Base-by-base conservation (phyloP, 495 filamentous ascomycete genomes). In the Neurospora terricola region DNA sequence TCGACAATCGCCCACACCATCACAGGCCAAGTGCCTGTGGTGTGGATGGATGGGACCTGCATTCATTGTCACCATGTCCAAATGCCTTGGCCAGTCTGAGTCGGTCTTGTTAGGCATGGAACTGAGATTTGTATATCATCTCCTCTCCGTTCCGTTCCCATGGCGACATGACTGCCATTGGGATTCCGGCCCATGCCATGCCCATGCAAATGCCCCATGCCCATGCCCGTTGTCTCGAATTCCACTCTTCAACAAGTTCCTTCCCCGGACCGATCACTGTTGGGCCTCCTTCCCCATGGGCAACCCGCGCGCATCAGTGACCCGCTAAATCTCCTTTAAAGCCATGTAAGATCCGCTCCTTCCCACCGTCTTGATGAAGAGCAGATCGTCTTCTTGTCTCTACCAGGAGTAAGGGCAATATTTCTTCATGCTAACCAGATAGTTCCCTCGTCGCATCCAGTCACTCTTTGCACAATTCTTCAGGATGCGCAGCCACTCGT, bases 401-500 rank as follows among this genome's bases (percentile, higher is more conserved):
- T 27, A 59, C 21, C 21, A 27, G 48, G 48, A 59, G 21, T 12
- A 70, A 70, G 72, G 38, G 42, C 69, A 68, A 54, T 69, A 11
- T 72, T 37, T 45, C 70, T 71, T 74, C 70, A 62, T 62, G 27
- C 27, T 62, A 16, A 62, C 14, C 54, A 34, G 14, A 34, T 34
- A 62, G 54, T 62, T 62, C 27, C 21, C 54, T 62, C 27, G 27
- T 9, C 27, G 54, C 54, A 62, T 62, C 27, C 73, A 68, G 70
- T 74, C 73, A 74, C 48, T 74, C 73, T 48, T 72, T 38, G 34
- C 30, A 54, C 27, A 14, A 23, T 71, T 54, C 72, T 69, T 39
- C 54, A 71, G 45, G 69, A 73, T 73, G 72, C 72, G 72, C 69
- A 73, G 72, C 36, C 72, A 74, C 48, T 74, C 70, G 45, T 70